Evolutionary conservation across 768 basidiomycete genomes (phyloP), one percentile per base, ranked within the genome.

Genomic region (Boletales sp.): DNA sequence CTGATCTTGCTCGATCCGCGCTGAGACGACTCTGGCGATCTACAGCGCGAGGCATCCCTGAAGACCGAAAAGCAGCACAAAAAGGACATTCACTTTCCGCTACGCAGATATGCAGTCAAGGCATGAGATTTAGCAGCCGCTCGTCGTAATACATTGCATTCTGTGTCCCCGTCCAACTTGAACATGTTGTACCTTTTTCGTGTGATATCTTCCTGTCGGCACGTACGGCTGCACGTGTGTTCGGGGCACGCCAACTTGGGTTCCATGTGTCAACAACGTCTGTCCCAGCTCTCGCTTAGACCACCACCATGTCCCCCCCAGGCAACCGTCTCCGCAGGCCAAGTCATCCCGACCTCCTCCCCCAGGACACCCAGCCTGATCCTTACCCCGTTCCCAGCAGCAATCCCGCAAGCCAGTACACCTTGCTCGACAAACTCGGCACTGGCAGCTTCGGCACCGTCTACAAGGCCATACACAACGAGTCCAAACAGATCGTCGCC

Each of bases 401-500:
- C 66, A 92, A 92, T 62, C 92, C 93, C 17, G 84, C 90, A 11
- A 88, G 84, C 58, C 90, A 95, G 62, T 97, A 97, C 66, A 90
- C 90, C 40, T 72, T 98, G 32, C 78, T 94, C 48, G 92, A 97
- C 71, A 97, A 97, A 68, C 80, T 98, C n/a, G 95, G 95, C 14
- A 94, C 92, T 19, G 95, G 95, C 32, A 92, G 89, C 67, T 99
- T 99, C 64, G 95, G 95, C 9, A 89, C 84, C 1, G 95, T 99
- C 48, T 99, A 93, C 82, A 97, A 97, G 74, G 95, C 92, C 9
- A 86, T 94, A 61, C 93, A 98, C 71, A 90, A 92, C 61, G 90
- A 92, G 53, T 90, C 92, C 11, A 87, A 90, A 67, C 87, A 95
- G 72, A 87, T 91, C 52, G 97, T 99, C 14, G 97, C 97, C 40